These are phyloP conservation scores for Endotrypanum monterogeii DNA, from an alignment of 208 protist genomes.

Conservation along the genomic window DNA sequence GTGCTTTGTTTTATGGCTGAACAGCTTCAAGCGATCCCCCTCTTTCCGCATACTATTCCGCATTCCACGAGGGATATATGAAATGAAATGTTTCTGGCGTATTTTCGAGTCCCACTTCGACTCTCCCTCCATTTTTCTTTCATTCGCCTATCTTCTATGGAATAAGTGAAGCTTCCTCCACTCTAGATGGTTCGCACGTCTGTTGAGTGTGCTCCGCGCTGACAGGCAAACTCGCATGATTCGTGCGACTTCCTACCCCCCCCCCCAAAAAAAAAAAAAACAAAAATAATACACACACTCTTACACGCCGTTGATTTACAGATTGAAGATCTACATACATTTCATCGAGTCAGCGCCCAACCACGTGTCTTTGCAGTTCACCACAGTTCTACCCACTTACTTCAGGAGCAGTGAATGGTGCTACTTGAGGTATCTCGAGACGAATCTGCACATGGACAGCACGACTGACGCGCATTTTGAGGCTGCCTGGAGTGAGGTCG, in stretches of 20 bases:
- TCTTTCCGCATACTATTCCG: too few species aligned
- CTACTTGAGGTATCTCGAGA: background rate
- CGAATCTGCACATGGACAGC: slow-evolving; percentile 13
- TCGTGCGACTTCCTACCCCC: background rate
- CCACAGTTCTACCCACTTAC: background rate
- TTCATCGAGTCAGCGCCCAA: background rate
- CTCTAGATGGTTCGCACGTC: background rate
- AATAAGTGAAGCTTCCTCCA: background rate
- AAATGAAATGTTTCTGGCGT: background rate
- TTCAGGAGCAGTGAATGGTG: background rate
- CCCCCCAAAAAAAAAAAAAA: too few species aligned
- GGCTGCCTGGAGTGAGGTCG: slow-evolving; percentile 54
- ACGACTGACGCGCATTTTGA: slow-evolving; percentile 40
- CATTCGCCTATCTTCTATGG: background rate
- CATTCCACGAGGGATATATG: background rate
- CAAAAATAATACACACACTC: too few species aligned
- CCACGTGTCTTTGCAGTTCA: background rate
- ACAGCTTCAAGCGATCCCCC: background rate
- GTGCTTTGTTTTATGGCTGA: background rate
- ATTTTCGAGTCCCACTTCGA: too few species aligned
- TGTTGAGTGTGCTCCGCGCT: background rate
- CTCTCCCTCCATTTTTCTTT: background rate
- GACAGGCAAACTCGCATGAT: too few species aligned
- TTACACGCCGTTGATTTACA: background rate
- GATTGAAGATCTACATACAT: background rate